Base-by-base conservation (phyloP, 1,139 yeast genomes). In the Chernovozyma sophiae-reginae region DNA sequence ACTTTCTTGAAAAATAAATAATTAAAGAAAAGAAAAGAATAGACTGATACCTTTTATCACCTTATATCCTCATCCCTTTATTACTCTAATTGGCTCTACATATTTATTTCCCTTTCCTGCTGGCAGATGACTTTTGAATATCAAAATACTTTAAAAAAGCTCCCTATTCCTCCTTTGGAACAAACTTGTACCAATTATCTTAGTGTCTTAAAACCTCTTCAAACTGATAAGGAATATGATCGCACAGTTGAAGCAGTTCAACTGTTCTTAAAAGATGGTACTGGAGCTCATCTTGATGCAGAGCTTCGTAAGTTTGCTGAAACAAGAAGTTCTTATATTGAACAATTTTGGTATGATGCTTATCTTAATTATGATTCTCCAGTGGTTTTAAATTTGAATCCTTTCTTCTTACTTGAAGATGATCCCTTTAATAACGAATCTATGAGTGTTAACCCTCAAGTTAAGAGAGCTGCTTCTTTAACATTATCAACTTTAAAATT, bases 301-400 rank as follows among this genome's bases (percentile, higher is more conserved):
- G 80, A 79, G 49, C 70, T 86, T 33, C 62, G 79, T 33, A 75
- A 75, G 37, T 86, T 84, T 50, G 71, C 86, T 10, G 68, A 75
- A 40, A 61, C 76, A 15, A 68, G 89, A 47, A 77, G 85, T 37
- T 81, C 94, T 8, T 87, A 83, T 58, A 87, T 87, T 44, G 96
- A 87, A 59, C 95, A 87, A 56, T 87, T 87, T 57, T 87, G 96
- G 96, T 86, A 80, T 57, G 96, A 87, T 55, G 79, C 95, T 3
- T 87, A 87, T 58, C 69, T 87, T 45, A 81, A 81, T 57, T 85
- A 85, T 56, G 96, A 87, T 59, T 83, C 87, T 19, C 95, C 90
- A 0, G 95, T 87, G 34, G 96, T 87, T 22, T 70, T 87, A 43
- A 87, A 87, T 58, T 72, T 87, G 48, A 87, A 87, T 52, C 96